Evolutionary conservation across 345 rosid species (phyloP), one percentile per base, ranked within the genome.

Genomic region (Camelina neglecta): DNA sequence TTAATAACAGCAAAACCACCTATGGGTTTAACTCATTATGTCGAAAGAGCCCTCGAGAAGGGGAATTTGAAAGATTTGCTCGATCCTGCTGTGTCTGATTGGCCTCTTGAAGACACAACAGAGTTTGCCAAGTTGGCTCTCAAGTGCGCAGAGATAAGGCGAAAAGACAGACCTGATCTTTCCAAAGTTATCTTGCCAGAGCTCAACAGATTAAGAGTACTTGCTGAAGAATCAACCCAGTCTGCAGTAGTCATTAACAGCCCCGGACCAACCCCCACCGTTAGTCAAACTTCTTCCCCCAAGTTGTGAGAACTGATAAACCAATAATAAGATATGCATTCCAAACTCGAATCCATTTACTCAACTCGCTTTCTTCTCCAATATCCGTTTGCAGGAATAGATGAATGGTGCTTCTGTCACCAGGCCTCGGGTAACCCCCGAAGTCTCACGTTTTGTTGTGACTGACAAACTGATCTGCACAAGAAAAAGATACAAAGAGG

Each of bases 121-220:
- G 38, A 41, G 41, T 87, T 90, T 67, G 95, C 92, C 10, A 80
- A 74, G 66, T 53, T 93, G 59, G 80, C 98, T 6, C 86, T 93
- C 16, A 74, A 85, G 80, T 93, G 95, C 62, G 80, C 96, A 11
- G 92, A 89, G 84, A 69, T 89, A 15, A 85, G 98, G 77, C 74
- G 93, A 39, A 93, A 86, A 75, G 98, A 93, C 77, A 80, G 97
- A 68, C 97, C 96, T 1, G 90, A 93, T 73, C 88, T 89, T n/a
- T 90, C 87, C 49, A 88, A 80, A 67, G 86, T 81, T 39, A 77
- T 90, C 23, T 65, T 93, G 84, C 93, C 92, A 9, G 89, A 84
- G 74, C 90, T 93, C 23, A 81, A 90, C 76, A 84, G 86, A 71
- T 71, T 90, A 72, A 85, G 92, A 81, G 64, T 58, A 5, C 66